phyloP scores from a whole-genome alignment of 1,284 basidiomycete genomes.

The Butyriboletus appendiculatus region DNA sequence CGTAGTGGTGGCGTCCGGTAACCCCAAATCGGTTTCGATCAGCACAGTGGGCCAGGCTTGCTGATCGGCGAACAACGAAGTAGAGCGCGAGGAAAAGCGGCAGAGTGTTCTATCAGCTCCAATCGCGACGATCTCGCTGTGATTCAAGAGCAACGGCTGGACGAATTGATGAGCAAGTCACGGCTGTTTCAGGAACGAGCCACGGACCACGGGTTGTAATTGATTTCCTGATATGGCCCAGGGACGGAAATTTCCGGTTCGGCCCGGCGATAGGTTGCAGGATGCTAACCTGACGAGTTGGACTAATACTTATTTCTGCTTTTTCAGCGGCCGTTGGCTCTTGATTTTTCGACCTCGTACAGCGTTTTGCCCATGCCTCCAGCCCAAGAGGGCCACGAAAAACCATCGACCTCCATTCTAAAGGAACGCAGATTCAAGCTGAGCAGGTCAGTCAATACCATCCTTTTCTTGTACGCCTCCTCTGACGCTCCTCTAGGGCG shows the following conservation, averaged over 20 bases:
- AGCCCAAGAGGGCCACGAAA: constrained; percentile 44
- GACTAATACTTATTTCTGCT: constrained; percentile 30
- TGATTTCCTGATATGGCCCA: constrained; percentile 31
- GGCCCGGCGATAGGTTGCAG: constrained; percentile 22
- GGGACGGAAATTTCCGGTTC: constrained; percentile 28
- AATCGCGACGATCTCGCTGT: constrained; percentile 31
- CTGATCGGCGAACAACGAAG: constrained; percentile 28
- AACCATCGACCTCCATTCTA: constrained; percentile 49
- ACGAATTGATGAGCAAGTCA: background rate
- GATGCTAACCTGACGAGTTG: constrained; percentile 8
- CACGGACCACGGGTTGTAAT: constrained; percentile 8
- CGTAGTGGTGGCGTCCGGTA: background rate
- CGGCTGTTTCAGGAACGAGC: constrained; percentile 34
- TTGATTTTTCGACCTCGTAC: constrained; percentile 11
- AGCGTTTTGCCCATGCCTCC: constrained; percentile 37
- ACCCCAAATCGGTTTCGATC: background rate
- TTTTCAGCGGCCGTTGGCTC: constrained; percentile 5
- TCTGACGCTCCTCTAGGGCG: constrained; percentile 48
- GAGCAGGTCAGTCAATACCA: constrained; percentile 58
- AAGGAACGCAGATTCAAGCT: constrained; percentile 83
- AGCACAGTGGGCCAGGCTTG: constrained; percentile 4
- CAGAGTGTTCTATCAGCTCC: constrained; percentile 22
- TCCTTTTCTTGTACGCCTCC: background rate
- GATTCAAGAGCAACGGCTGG: constrained; percentile 19
- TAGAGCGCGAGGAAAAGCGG: constrained; percentile 2